A percentile compares a stretch with the other conserved stretches of the same genome.
phyloP scores from a whole-genome alignment of 2,329 filamentous ascomycete species.

The Aspergillus pseudotamarii region DNA sequence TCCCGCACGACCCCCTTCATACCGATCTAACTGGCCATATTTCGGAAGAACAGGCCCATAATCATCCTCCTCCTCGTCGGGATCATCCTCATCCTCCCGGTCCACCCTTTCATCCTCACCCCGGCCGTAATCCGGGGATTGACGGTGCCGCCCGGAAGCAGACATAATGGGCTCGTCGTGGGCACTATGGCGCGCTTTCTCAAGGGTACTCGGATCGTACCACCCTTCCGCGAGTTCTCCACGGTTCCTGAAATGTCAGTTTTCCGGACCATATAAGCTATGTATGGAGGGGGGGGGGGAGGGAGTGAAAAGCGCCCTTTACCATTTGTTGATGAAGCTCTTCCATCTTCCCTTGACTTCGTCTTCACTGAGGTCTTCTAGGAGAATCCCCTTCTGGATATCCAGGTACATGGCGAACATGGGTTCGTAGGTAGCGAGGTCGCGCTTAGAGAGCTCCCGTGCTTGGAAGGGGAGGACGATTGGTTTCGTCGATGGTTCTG shows the following conservation, averaged over 20 bases:
- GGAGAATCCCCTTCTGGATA: conserved; percentile 76
- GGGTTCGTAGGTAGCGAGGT: conserved; percentile 66
- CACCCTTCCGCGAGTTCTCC: conserved; percentile 85
- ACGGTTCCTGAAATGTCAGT: conserved; percentile 70
- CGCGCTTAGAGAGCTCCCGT: conserved; percentile 67
- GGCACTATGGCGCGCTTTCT: conserved; percentile 48
- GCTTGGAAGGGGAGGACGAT: conserved; percentile 66
- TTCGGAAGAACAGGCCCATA: conserved; percentile 60
- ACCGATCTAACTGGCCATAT: not conserved
- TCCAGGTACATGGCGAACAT: conserved; percentile 85
- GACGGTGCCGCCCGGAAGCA: conserved; percentile 7
- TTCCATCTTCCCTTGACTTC: conserved; percentile 88
- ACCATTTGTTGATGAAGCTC: conserved; percentile 88
- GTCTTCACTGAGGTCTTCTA: conserved; percentile 70
- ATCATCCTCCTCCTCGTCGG: conserved; percentile 61
- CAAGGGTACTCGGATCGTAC: conserved; percentile 81
- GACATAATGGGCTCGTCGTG: conserved; percentile 11
- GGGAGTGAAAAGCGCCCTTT: conserved; percentile 31
- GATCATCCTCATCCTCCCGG: not conserved
- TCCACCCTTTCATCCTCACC: conserved; percentile 41
- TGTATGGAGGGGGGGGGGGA: not conserved
- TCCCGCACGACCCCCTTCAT: not conserved
- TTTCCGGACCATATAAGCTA: not conserved
- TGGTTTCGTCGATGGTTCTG: conserved; percentile 17
- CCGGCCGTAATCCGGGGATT: conserved; percentile 30